A percentile compares a stretch with the other conserved stretches of the same genome.
phyloP scores from a whole-genome alignment of 1,284 basidiomycete species.

The Xanthoconium separans region DNA sequence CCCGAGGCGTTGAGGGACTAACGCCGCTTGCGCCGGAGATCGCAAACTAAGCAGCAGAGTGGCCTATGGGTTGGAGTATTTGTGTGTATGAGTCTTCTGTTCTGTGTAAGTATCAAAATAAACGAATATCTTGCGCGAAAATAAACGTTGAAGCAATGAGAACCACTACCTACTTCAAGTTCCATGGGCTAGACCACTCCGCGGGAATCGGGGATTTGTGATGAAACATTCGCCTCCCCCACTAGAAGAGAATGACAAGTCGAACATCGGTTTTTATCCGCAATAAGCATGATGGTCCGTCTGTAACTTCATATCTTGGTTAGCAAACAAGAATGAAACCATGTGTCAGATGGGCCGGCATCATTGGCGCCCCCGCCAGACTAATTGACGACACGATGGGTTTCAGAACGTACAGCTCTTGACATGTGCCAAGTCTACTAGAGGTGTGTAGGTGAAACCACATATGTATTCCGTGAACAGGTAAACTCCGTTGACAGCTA shows the following conservation, averaged over 20 bases:
- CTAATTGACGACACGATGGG: slow-evolving; percentile 60
- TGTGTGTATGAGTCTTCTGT: too few species aligned
- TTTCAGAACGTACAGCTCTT: slow-evolving; percentile 42
- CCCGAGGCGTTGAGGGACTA: neutral
- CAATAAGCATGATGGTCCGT: too few species aligned
- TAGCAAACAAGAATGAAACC: too few species aligned
- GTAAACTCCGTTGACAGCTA: slow-evolving; percentile 31
- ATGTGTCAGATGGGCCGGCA: slow-evolving; percentile 34
- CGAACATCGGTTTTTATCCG: too few species aligned
- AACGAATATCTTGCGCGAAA: neutral
- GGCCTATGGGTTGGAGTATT: too few species aligned
- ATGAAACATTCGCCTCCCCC: too few species aligned
- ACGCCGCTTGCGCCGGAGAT: neutral
- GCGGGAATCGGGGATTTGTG: too few species aligned
- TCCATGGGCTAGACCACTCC: too few species aligned
- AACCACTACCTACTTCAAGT: too few species aligned
- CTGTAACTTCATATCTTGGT: too few species aligned
- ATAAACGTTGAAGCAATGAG: too few species aligned
- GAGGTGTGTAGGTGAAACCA: slow-evolving; percentile 53
- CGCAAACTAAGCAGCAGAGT: neutral
- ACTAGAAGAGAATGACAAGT: too few species aligned
- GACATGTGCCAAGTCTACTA: slow-evolving; percentile 47
- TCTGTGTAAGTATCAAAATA: neutral
- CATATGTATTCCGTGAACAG: slow-evolving; percentile 61
- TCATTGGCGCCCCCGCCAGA: slow-evolving; percentile 55